Conservation (phyloP, 2,329 filamentous ascomycete species). For the Gaeumannomyces sp. region DNA sequence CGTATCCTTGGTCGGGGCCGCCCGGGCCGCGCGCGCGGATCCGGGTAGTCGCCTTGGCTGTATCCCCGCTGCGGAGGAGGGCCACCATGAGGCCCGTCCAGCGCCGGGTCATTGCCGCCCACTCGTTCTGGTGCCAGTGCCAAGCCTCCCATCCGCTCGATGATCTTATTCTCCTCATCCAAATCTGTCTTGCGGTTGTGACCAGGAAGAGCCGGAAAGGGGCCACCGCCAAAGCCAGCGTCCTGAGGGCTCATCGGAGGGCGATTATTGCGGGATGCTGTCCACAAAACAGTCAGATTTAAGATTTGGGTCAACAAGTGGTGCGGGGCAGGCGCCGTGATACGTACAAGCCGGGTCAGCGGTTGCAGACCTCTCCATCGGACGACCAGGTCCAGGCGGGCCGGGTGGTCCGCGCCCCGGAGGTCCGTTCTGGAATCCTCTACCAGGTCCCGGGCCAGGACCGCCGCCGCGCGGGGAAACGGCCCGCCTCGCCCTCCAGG, state of each 20-base stretch:
- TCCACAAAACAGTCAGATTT: neutral
- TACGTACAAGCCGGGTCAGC: slow-evolving; percentile 37
- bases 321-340: neutral
- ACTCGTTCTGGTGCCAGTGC: slow-evolving; percentile 23
- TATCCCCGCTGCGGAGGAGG: slow-evolving; percentile 17
- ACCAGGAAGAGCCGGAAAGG: slow-evolving; percentile 38
- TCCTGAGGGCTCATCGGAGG: slow-evolving; percentile 20
- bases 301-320: slow-evolving; percentile 5
- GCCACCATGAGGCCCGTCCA: slow-evolving; percentile 22
- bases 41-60: slow-evolving; percentile 22
- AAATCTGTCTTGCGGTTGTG: slow-evolving; percentile 31
- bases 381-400: slow-evolving; percentile 26
- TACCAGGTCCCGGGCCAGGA: slow-evolving; percentile 25
- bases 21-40: slow-evolving; percentile 19
- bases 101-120: slow-evolving; percentile 24
- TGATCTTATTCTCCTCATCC: slow-evolving; percentile 34
- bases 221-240: slow-evolving; percentile 31
- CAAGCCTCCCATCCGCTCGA: slow-evolving; percentile 36
- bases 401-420: slow-evolving; percentile 27
- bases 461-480: slow-evolving; percentile 32
- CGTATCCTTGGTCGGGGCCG: slow-evolving; percentile 26
- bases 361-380: slow-evolving; percentile 29
- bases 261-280: slow-evolving; percentile 16
- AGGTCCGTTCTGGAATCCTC: slow-evolving; percentile 27
- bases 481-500: slow-evolving; percentile 32